Base-by-base conservation (phyloP, 805 yeast genomes). In the Myxozyma melibiosi region DNA sequence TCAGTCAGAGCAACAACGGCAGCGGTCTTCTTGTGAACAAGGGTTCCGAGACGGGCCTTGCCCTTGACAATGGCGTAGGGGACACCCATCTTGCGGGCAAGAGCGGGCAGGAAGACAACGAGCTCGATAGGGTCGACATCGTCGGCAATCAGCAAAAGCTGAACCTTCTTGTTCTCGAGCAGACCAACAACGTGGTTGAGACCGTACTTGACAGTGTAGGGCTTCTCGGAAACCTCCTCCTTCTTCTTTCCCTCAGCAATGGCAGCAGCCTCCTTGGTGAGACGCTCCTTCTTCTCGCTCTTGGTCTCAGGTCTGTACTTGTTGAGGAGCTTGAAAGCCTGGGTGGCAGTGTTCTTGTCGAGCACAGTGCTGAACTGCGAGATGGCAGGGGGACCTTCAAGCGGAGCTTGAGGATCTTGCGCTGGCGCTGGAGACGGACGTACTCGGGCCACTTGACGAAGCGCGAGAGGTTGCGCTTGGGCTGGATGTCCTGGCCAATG, bases 381-480 rank as follows among this genome's bases (percentile, higher is more conserved):
- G 75, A 92, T 85, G 67, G 98, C 87, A 74, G 99, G 99, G 70
- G 99, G 99, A 92, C 99, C 87, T 94, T 92, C 76, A 92, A 84
- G 86, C 99, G 91, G 79, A 91, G 77, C 72, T 85, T 81, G 77
- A 92, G 84, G 77, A 92, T 87, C 85, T 92, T 92, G 87, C 86
- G 94, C 82, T 94, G 98, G 85, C 99, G 91, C 84, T 92, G 99
- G 71, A 94, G 83, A 82, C 96, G 89, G 70, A 92, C 95, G 77
- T 92, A 90, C 80, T 87, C 94, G 76, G 99, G 99, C 99, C 99
- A 94, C 80, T 88, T 94, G 75, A 92, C 98, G 78, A 88, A 91
- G 80, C 98, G 90, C 63, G 96, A 81, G 75, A 94, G 84, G 86
- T 94, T 89, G 81, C 92, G 86, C 84, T 86, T 90, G 77, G 90